Evolutionary conservation across 2,329 filamentous ascomycete species (phyloP).

Genomic region (Pyrenophora seminiperda): DNA sequence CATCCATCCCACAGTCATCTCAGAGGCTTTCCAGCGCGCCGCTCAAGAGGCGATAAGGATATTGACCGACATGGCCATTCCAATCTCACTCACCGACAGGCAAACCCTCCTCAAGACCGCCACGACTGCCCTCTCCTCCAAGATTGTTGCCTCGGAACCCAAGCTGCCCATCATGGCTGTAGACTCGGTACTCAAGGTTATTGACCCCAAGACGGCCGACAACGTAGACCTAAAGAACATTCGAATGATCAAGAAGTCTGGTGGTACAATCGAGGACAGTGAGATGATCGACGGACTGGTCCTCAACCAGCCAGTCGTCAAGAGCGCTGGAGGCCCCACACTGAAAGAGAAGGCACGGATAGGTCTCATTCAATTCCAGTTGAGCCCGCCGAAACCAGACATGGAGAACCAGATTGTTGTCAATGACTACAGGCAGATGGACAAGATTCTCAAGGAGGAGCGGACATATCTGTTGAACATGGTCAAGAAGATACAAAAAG

Average conservation of each 20-base stretch:
- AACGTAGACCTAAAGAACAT: conserved; percentile 98
- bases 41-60: conserved; percentile 86
- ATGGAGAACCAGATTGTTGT: conserved; percentile 99
- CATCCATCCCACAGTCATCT: conserved; percentile 97
- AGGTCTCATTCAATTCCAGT: conserved; percentile 96
- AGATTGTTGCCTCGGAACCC: conserved; percentile 97
- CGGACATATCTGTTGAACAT: conserved; percentile 97
- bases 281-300: conserved; percentile 96
- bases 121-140: conserved; percentile 95
- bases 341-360: conserved; percentile 98
- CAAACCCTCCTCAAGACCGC: conserved; percentile 92
- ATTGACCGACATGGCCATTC: conserved; percentile 93
- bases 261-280: conserved; percentile 97
- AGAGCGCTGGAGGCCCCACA: conserved; percentile 86
- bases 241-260: conserved; percentile 94
- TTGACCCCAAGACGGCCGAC: conserved; percentile 92
- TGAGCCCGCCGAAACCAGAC: conserved; percentile 96
- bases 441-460: conserved; percentile 99
- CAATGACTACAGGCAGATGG: conserved; percentile 99
- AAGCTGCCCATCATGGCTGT: conserved; percentile 98
- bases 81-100: conserved; percentile 86
- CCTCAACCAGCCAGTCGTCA: conserved; percentile 88
- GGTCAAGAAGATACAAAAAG: conserved; percentile 99
- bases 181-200: conserved; percentile 92
- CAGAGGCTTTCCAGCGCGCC: conserved; percentile 95